Percentiles rank a stretch among this genome's conserved stretches.
Conservation (phyloP, 106 monocot species). For the Dendrobium chrysotoxum region DNA sequence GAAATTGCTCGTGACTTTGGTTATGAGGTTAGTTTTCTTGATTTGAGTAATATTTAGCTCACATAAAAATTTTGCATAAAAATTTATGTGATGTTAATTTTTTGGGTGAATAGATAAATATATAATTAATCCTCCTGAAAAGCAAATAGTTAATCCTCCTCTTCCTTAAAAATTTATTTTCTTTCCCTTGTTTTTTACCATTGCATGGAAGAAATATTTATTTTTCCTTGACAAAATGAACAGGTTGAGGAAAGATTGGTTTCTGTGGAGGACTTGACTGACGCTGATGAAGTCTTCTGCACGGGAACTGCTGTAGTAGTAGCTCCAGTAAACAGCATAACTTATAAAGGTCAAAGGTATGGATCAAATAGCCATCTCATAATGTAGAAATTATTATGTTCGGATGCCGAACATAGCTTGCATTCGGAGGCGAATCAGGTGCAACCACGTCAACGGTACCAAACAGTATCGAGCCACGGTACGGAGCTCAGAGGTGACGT, state of each 20-base stretch:
- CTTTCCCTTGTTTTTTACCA: background rate
- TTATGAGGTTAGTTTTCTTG: conserved; percentile 3
- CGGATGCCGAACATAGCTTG: no score
- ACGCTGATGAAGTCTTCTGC: conserved; percentile 60
- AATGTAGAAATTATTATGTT: no score
- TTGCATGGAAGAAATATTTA: background rate
- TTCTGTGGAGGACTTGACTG: conserved; percentile 39
- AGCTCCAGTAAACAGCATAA: conserved; percentile 44
- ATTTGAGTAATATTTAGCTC: background rate
- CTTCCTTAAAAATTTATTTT: background rate
- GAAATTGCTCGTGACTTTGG: conserved; percentile 13
- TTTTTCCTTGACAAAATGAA: background rate
- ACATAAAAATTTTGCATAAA: background rate
- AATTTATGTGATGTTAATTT: no score
- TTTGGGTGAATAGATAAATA: background rate
- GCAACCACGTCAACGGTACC: no score
- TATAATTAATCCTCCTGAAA: background rate
- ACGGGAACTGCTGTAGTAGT: conserved; percentile 68
- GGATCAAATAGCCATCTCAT: background rate
- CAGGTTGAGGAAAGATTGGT: conserved; percentile 61
- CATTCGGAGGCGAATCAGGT: no score
- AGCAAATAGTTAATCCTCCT: background rate
- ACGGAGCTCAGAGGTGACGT: no score
- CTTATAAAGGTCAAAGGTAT: conserved; percentile 39
- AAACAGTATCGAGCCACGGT: no score